These are phyloP conservation scores for Lepidopterella palustris DNA, from an alignment of 495 filamentous ascomycete genomes.

Conservation along the genomic window DNA sequence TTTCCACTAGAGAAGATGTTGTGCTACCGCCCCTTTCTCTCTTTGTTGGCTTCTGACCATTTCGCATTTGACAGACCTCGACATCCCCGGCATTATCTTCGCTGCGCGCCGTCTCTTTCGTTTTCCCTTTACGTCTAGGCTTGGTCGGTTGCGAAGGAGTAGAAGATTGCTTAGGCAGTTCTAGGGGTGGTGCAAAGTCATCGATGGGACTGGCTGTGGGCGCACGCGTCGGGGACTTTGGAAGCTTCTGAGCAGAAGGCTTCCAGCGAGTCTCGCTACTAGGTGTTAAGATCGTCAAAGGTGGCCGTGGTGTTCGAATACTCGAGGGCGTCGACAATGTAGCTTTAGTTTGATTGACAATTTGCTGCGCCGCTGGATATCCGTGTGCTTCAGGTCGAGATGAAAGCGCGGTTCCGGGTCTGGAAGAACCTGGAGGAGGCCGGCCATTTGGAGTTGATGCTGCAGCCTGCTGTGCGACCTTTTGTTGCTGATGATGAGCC, in stretches of 20 bases:
- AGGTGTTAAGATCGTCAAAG: neutral
- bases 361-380: slow-evolving; percentile 6
- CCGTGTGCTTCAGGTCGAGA: neutral
- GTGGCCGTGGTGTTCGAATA: slow-evolving; percentile 10
- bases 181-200: neutral
- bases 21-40: slow-evolving; percentile 45
- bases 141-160: slow-evolving; percentile 4
- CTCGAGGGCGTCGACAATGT: slow-evolving; percentile 13
- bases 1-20: slow-evolving; percentile 43
- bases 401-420: neutral
- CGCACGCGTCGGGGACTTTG: neutral
- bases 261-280: slow-evolving; percentile 19
- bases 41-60: slow-evolving; percentile 9
- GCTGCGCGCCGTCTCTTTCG: slow-evolving; percentile 1
- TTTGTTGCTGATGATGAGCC: slow-evolving; percentile 16
- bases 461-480: slow-evolving; percentile 17
- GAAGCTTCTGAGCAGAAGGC: neutral
- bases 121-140: slow-evolving; percentile 12
- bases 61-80: slow-evolving; percentile 13
- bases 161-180: neutral
- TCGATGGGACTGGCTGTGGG: slow-evolving; percentile 11
- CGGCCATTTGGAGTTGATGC: slow-evolving; percentile 15
- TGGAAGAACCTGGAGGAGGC: neutral
- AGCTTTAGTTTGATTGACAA: neutral
- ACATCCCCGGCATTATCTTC: slow-evolving; percentile 16